Conservation (phyloP, 1,139 yeast species). For the Sugiyamaella xylanicola region DNA sequence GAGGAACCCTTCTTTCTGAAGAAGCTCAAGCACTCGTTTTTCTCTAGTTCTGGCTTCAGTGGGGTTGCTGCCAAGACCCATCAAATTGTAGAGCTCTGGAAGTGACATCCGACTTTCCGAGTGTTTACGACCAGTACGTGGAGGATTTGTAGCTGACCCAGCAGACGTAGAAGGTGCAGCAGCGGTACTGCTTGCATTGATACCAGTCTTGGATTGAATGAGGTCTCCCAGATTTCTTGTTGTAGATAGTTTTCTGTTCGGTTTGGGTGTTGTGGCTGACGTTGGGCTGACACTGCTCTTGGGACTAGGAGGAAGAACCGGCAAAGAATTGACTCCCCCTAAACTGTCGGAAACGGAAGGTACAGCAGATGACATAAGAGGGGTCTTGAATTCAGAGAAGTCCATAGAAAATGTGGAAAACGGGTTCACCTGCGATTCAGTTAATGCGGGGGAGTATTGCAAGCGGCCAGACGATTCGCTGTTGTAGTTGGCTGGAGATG, state of each 20-base stretch:
- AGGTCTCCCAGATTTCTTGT: not conserved
- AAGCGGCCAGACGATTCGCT: not conserved
- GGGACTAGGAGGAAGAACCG: conserved; percentile 13
- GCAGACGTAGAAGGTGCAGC: not conserved
- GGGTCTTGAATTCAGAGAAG: conserved; percentile 13
- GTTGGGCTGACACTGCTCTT: conserved; percentile 13
- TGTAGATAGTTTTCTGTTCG: not conserved
- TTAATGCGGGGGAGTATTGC: conserved; percentile 14
- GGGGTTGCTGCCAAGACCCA: conserved; percentile 54
- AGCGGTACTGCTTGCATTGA: not conserved
- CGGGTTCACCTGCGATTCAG: not conserved
- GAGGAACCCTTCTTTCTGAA: conserved; percentile 64
- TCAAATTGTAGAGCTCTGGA: conserved; percentile 54
- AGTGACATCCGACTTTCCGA: conserved; percentile 62
- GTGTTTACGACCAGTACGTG: conserved; percentile 38
- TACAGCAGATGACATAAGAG: conserved; percentile 2
- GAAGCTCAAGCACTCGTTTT: conserved; percentile 57
- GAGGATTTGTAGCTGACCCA: conserved; percentile 1
- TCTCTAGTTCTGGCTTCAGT: conserved; percentile 64
- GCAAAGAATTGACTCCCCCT: not conserved
- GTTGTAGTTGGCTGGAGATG: not conserved
- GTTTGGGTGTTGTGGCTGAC: not conserved
- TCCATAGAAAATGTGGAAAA: conserved; percentile 17
- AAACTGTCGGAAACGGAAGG: conserved; percentile 2
- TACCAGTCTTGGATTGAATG: not conserved